Evolutionary conservation across 2,329 filamentous ascomycete species (phyloP).

Genomic region (Zymoseptoria brevis): DNA sequence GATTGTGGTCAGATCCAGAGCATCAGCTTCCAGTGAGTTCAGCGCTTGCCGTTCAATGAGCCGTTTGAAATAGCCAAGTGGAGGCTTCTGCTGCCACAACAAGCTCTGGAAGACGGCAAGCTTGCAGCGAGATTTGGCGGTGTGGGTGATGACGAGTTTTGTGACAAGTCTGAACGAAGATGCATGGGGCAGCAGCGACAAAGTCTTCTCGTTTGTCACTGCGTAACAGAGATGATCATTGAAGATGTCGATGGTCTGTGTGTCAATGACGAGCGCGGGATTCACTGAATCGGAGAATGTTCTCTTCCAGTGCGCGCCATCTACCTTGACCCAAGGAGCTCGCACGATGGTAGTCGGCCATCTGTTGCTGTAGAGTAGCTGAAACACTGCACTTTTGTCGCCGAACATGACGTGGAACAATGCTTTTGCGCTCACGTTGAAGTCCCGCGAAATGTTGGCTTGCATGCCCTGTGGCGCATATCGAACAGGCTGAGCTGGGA

Average conservation of each 20-base stretch:
- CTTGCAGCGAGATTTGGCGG: slow-evolving; percentile 86
- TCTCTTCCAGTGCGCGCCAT: slow-evolving; percentile 48
- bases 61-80: slow-evolving; percentile 35
- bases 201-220: slow-evolving; percentile 54
- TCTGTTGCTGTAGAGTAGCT: slow-evolving; percentile 78
- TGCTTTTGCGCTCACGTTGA: slow-evolving; percentile 86
- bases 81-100: slow-evolving; percentile 62
- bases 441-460: slow-evolving; percentile 69
- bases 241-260: slow-evolving; percentile 69
- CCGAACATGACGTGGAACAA: slow-evolving; percentile 95
- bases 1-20: slow-evolving; percentile 65
- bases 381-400: slow-evolving; percentile 91
- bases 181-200: slow-evolving; percentile 80
- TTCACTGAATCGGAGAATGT: slow-evolving; percentile 60
- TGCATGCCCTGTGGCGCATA: slow-evolving; percentile 79
- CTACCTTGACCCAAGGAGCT: slow-evolving; percentile 69
- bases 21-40: slow-evolving; percentile 64
- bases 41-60: slow-evolving; percentile 60
- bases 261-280: slow-evolving; percentile 44
- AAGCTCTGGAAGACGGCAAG: slow-evolving; percentile 79
- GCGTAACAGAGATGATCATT: slow-evolving; percentile 57
- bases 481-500: slow-evolving; percentile 71
- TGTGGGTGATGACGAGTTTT: slow-evolving; percentile 89
- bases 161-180: slow-evolving; percentile 72
- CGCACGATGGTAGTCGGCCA: slow-evolving; percentile 72